Evolutionary conservation across 371 early-diverging fungal genomes (phyloP).

Genomic region (Lichtheimia ramosa): DNA sequence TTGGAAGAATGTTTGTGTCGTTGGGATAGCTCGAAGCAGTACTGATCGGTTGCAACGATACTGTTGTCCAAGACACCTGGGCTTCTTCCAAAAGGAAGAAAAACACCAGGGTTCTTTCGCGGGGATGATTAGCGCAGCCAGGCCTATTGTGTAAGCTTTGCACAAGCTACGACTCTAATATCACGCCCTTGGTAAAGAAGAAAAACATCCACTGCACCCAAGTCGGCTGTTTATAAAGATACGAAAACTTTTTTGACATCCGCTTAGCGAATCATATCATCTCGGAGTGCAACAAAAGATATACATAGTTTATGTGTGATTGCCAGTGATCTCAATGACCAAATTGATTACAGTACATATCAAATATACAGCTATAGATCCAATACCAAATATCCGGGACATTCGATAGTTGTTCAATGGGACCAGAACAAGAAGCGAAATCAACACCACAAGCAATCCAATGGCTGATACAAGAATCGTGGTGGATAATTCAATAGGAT

Average conservation of each 20-base stretch:
- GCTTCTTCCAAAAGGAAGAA: background rate
- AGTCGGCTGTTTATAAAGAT: no score
- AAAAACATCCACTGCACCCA: no score
- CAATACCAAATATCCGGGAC: constrained; percentile 50
- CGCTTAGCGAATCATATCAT: constrained; percentile 3
- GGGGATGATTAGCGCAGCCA: constrained; percentile 23
- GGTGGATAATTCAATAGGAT: constrained; percentile 49
- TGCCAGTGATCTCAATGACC: constrained; percentile 40
- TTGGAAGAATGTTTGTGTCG: constrained; percentile 7
- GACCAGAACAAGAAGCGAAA: constrained; percentile 48
- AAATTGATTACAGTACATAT: constrained; percentile 53
- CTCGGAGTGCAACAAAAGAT: background rate
- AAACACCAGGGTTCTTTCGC: constrained; percentile 10
- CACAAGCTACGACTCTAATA: constrained; percentile 22
- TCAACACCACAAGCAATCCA: constrained; percentile 48
- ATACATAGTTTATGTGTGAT: background rate
- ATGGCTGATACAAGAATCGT: constrained; percentile 56
- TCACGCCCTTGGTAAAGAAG: constrained; percentile 15
- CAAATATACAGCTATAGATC: constrained; percentile 53
- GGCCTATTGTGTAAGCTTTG: constrained; percentile 21
- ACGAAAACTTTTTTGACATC: constrained; percentile 7
- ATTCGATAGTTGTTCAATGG: constrained; percentile 56
- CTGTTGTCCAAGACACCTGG: constrained; percentile 18
- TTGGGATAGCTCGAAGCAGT: constrained; percentile 15
- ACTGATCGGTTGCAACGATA: background rate